Base-by-base conservation (phyloP, 2,329 filamentous ascomycete genomes). In the Alternaria sp. region DNA sequence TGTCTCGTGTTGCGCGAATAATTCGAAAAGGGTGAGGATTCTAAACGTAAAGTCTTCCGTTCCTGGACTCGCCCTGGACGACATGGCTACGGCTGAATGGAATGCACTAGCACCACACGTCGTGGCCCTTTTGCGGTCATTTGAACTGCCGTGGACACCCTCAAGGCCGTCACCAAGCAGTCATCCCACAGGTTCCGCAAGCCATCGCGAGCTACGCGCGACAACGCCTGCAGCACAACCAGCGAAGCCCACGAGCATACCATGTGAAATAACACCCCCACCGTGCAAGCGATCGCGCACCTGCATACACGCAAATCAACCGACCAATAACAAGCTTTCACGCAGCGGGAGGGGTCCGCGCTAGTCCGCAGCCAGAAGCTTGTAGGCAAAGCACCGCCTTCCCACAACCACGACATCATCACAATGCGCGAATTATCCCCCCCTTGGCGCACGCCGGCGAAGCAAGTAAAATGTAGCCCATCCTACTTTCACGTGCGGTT, bases 371-470 rank as follows among this genome's bases (percentile, higher is more conserved):
- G 23, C 15, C 53, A 55, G 53, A 55, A 55, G 51, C 51, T 55
- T 28, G 37, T 28, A 26, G 21, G 33, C 15, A 44, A 28, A 44
- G 33, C 20, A 10, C 49, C n/a, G 20, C 28, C 30, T 12, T 7
- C 21, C 30, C 28, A 15, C 3, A 7, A 37, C 37, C 12, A 44
- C 53, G 33, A 43, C 53, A 44, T 20, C 51, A 44, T 28, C 51
- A 55, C 6, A 14, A 20, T 55, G 33, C 51, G 51, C 51, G 51
- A 55, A 55, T 55, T 55, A 55, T 55, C 37, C 37, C 33, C 44
- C 23, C 33, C 51, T 55, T 55, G 51, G 33, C 51, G 21, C 33
- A 37, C 30, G 18, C 30, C 5, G 53, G 53, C 53, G 41, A 55
- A 55, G 37, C 21, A 55, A 43, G 53, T 43, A 55, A 55, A 15